Percentiles rank a stretch among this genome's conserved stretches.
phyloP scores from a whole-genome alignment of 108 stramenopile species.

The Asterionellopsis glacialis region DNA sequence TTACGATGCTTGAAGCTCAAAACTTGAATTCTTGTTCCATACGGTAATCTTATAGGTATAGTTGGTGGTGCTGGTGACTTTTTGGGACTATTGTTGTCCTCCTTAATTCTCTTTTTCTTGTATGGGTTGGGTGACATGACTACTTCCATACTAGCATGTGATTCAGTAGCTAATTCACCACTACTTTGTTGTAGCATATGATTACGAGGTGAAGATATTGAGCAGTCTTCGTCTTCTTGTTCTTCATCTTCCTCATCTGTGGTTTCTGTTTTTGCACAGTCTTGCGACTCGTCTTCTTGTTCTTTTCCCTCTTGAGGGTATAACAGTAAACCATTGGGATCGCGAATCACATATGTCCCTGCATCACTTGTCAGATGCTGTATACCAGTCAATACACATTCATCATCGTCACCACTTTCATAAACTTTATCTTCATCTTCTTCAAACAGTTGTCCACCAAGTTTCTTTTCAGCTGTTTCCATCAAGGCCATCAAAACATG shows the following conservation, averaged over 20 bases:
- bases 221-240: background rate
- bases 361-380: background rate
- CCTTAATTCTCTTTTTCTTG: too few species aligned
- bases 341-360: background rate
- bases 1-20: background rate
- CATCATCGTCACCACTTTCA: constrained; percentile 2
- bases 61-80: background rate
- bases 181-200: background rate
- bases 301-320: background rate
- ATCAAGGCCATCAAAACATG: background rate
- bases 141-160: too few species aligned
- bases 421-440: background rate
- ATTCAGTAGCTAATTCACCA: too few species aligned
- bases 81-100: background rate
- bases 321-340: background rate
- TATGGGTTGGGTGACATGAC: too few species aligned
- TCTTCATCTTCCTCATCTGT: background rate
- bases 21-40: background rate
- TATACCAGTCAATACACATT: background rate
- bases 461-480: background rate
- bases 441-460: background rate
- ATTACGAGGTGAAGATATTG: background rate
- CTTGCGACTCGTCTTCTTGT: background rate
- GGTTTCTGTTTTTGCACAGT: background rate
- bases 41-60: background rate